Evolutionary conservation across 2,329 filamentous ascomycete species (phyloP).

Genomic region (Paracoccidioides lutzii): DNA sequence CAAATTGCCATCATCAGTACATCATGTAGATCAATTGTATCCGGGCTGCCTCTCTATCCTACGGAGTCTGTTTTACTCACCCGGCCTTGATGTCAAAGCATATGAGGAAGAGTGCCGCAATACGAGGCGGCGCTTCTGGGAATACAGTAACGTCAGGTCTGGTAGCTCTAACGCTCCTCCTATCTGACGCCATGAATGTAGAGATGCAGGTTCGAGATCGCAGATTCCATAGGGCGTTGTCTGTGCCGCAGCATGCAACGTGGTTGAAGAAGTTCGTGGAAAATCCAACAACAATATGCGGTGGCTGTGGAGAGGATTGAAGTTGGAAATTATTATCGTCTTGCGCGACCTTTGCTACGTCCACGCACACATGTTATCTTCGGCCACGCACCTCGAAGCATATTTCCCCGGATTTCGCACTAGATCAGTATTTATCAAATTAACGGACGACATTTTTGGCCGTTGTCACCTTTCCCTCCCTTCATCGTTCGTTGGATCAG

Average conservation of each 20-base stretch:
- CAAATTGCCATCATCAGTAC: not conserved
- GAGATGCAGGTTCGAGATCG: not conserved
- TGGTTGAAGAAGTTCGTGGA: not conserved
- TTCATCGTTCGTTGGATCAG: not conserved
- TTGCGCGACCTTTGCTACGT: not conserved
- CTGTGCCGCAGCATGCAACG: not conserved
- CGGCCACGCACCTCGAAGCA: not conserved
- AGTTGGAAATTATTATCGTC: not conserved
- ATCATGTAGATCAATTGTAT: not conserved
- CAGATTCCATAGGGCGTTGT: not conserved
- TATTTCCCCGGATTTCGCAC: not conserved
- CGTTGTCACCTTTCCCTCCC: not conserved
- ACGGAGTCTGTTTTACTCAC: slow-evolving; percentile 34
- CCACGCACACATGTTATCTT: not conserved
- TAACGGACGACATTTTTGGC: not conserved
- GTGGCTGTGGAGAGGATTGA: not conserved
- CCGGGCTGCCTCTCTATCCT: not conserved
- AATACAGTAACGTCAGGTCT: slow-evolving; percentile 24
- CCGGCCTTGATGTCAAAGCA: slow-evolving; percentile 86
- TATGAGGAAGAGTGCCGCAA: slow-evolving; percentile 76
- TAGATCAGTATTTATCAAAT: not conserved
- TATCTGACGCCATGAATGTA: slow-evolving; percentile 11
- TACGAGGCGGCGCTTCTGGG: slow-evolving; percentile 32
- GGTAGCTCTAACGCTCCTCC: slow-evolving; percentile 11
- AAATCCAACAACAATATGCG: not conserved